Percentiles rank a stretch among this genome's conserved stretches.
phyloP scores from a whole-genome alignment of 441 rosid genomes.

The Syzygium malaccense region DNA sequence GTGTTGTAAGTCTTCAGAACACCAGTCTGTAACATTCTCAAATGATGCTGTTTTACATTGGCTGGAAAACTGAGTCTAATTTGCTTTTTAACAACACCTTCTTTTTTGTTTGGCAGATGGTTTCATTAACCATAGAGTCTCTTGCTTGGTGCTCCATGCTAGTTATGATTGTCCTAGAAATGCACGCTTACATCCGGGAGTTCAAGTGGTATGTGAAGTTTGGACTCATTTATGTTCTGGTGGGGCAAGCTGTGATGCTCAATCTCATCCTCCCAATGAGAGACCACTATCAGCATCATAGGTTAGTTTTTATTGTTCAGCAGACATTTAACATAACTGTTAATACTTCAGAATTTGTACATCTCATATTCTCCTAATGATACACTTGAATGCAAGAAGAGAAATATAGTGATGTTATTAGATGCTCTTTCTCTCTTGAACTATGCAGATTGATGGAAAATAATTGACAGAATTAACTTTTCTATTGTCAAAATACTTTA shows the following conservation, averaged over 20 bases:
- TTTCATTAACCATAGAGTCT: background rate
- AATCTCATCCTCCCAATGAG: background rate
- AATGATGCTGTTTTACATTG: background rate
- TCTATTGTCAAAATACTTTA: background rate
- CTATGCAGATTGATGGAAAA: background rate
- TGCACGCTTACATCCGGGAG: background rate
- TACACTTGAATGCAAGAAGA: background rate
- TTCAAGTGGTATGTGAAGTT: constrained; percentile 6
- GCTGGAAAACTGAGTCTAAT: background rate
- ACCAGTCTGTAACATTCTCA: background rate
- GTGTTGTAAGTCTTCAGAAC: background rate
- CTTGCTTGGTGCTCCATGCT: constrained; percentile 12
- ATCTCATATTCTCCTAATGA: background rate
- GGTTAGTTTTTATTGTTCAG: background rate
- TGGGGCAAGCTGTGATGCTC: constrained; percentile 9
- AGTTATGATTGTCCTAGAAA: constrained; percentile 1
- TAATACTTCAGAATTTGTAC: background rate
- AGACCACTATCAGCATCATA: background rate
- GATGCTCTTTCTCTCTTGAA: background rate
- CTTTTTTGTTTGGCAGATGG: background rate
- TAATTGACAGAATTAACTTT: background rate
- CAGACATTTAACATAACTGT: background rate
- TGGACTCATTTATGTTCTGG: constrained; percentile 7
- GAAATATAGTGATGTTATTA: background rate
- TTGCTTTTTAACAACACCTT: background rate